Evolutionary conservation across 2,329 filamentous ascomycete genomes (phyloP).

Genomic region (Pseudopyrenochaeta lycopersici): DNA sequence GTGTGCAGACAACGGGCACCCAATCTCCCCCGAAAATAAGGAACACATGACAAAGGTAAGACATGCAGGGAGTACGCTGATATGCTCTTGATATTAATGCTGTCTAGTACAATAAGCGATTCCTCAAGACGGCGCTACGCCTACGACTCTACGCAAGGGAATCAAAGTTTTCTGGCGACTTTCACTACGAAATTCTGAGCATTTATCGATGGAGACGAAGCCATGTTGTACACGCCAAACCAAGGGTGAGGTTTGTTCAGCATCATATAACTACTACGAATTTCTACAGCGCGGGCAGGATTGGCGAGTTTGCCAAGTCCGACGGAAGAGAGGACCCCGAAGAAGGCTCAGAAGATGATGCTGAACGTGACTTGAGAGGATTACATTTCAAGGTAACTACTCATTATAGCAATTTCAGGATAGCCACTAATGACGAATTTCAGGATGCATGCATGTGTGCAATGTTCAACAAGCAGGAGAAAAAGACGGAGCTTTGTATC

Average conservation of each 20-base stretch:
- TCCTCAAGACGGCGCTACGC: not conserved
- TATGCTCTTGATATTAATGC: not conserved
- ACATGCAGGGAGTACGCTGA: not conserved
- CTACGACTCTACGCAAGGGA: not conserved
- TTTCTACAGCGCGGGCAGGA: not conserved
- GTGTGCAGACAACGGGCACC: not conserved
- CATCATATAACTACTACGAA: not conserved
- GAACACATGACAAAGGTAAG: not conserved
- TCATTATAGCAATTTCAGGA: not conserved
- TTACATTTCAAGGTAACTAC: not conserved
- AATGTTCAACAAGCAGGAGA: not conserved
- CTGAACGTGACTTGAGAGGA: not conserved
- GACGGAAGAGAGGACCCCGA: not conserved
- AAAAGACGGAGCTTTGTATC: not conserved
- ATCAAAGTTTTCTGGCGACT: not conserved
- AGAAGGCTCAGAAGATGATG: not conserved
- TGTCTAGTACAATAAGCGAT: not conserved
- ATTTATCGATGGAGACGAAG: not conserved
- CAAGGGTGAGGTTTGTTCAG: not conserved
- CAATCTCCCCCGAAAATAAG: not conserved
- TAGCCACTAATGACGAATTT: not conserved
- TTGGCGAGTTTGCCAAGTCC: not conserved
- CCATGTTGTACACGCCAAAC: not conserved
- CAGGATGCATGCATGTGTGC: not conserved
- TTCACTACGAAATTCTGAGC: not conserved